Base-by-base conservation (phyloP, 306 rosid species). In the Hippophae gyantsensis region DNA sequence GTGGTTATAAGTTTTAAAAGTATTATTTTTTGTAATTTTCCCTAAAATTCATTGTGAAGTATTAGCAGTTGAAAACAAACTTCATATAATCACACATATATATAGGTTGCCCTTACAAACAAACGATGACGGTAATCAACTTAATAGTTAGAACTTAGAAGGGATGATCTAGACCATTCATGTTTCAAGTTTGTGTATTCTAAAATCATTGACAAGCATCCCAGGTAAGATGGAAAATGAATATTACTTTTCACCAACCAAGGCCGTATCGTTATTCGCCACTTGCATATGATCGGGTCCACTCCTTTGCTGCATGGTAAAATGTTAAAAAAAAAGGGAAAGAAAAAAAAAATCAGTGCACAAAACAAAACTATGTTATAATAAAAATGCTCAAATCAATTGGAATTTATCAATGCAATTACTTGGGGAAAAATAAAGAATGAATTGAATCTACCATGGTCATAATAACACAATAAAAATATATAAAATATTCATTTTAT, bases 231-330 rank as follows among this genome's bases (percentile, higher is more conserved):
- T 6, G 43, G 44, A 27, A 14, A 12, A 48, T 13, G 50, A 14
- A 6, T 8, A 25, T 26, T 45, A 43, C 18, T 43, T 48, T 8
- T 12, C 48, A 48, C 43, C 40, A 62, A 25, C 23, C 12, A 8
- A 14, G 18, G 63, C 57, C 43, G 41, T 2, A n/a, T 27, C 44
- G 5, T 85, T 69, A 89, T n/a, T 84, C 94, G 7, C 90, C 97
- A 55, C 88, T 86, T 1, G 90, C 95, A 18, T 89, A 89, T 54
- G 86, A 75, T 54, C 83, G 83, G 71, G 97, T 84, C 97, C 97
- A 89, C 61, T 89, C 97, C 79, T 89, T 89, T 0, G 97, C 97
- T 89, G 90, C 82, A 75, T 8, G 9, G 68, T 56, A 70, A 53
- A 51, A 32, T 32, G 38, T 32, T 2, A 27, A 27, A 27, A 27